phyloP scores from a whole-genome alignment of 306 rosid species.

The Pueraria montana region DNA sequence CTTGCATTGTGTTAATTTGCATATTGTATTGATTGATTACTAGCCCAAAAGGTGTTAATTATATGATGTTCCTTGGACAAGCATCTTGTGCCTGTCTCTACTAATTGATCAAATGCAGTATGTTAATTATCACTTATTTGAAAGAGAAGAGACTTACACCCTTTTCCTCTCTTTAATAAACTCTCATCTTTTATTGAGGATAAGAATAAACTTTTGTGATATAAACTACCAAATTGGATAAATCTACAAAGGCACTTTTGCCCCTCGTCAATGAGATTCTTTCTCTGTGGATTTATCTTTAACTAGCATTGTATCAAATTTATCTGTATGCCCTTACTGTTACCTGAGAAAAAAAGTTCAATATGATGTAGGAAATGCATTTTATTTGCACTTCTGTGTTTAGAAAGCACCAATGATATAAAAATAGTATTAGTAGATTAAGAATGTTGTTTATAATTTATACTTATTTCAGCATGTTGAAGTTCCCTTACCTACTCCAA shows the following conservation, averaged over 20 bases:
- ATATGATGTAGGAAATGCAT: conserved; percentile 1
- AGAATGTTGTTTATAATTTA: not conserved
- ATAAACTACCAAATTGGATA: not conserved
- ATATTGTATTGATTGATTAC: not conserved
- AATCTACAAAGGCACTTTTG: not conserved
- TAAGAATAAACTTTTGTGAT: not conserved
- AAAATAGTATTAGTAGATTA: not conserved
- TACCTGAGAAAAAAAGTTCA: not conserved
- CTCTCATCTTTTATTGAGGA: too few relatives aligned
- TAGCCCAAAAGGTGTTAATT: not conserved
- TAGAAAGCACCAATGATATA: not conserved
- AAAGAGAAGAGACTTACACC: not conserved
- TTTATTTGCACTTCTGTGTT: not conserved
- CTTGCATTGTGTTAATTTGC: not conserved
- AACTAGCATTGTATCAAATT: not conserved
- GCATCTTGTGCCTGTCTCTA: not conserved
- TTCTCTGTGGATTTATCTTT: conserved; percentile 5
- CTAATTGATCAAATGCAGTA: not conserved
- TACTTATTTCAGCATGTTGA: conserved; percentile 66
- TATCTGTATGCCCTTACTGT: not conserved
- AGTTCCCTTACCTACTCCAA: conserved; percentile 68
- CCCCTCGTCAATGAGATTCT: not conserved
- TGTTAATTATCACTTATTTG: conserved; percentile 12
- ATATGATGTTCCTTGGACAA: not conserved
- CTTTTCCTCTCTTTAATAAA: not conserved